Evolutionary conservation across 2,329 filamentous ascomycete genomes (phyloP), one percentile per base, ranked within the genome.

Genomic region (Nemania sp.): DNA sequence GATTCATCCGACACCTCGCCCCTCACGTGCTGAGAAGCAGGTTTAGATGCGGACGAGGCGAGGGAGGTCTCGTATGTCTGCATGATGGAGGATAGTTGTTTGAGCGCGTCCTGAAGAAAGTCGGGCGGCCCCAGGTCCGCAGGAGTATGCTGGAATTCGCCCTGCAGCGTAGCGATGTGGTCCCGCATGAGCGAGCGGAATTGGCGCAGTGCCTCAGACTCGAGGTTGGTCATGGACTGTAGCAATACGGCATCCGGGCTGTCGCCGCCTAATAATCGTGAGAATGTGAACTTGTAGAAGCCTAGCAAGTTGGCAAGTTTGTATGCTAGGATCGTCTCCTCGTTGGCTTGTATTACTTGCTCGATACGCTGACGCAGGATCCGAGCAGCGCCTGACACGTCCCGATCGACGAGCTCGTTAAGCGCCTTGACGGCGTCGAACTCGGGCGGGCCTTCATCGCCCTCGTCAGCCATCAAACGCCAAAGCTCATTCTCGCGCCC

Each of bases 341-440:
- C 92, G 68, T 96, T 93, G 56, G 89, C 89, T 64, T 96, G 91
- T 14, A 97, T 88, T 17, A 96, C 89, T 65, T 97, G 89, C 70
- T 97, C 92, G 47, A 95, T 85, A 26, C 93, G 82, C 70, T 97
- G 92, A 22, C 89, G 86, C n/a, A 97, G 73, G n/a, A 92, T 83
- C 19, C 90, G 84, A 31, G 88, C 85, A 3, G 93, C 91, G 0
- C 90, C 90, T 2, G 85, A 83, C 41, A 97, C 79, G 65, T 96
- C 89, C 31, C 91, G 86, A 66, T 93, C 92, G 22, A 97, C 90
- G 2, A 99, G 80, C 57, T 94, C 86, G 60, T 90, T 89, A 17
- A 97, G 77, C 1, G 92, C 90, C 68, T 88, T 89, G 24, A 86
- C 79, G 1, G 91, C 88, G 69, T 97, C 90, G 66, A 96, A 97